phyloP scores from a whole-genome alignment of 106 monocot species.

The Phalaenopsis aphrodite region DNA sequence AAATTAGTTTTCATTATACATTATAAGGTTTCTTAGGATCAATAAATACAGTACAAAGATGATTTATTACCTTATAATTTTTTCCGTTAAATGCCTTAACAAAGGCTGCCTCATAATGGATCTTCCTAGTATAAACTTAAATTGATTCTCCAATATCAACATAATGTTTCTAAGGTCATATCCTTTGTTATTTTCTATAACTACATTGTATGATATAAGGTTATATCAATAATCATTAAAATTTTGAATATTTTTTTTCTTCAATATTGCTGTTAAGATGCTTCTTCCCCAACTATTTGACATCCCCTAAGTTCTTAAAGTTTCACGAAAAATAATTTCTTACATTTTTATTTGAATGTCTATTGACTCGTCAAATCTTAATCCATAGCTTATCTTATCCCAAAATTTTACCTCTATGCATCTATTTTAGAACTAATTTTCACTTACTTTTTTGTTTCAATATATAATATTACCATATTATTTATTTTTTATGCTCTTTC shows the following conservation, averaged over 20 bases:
- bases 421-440: neutral
- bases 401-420: neutral
- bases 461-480: neutral
- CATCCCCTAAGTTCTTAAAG: neutral
- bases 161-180: neutral
- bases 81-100: neutral
- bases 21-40: too few relatives aligned
- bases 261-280: neutral
- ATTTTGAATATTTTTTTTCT: neutral
- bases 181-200: neutral
- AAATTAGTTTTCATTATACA: too few relatives aligned
- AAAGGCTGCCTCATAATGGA: neutral
- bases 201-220: neutral
- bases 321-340: neutral
- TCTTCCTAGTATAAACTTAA: neutral
- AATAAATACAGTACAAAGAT: neutral
- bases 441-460: neutral
- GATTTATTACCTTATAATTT: neutral
- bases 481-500: neutral
- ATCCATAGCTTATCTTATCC: neutral
- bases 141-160: neutral
- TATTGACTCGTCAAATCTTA: neutral
- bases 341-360: neutral
- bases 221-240: neutral
- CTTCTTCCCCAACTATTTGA: neutral